These are phyloP conservation scores for Chlamydomonas reinhardtii DNA, from an alignment of 163 green algal species.

Conservation along the genomic window DNA sequence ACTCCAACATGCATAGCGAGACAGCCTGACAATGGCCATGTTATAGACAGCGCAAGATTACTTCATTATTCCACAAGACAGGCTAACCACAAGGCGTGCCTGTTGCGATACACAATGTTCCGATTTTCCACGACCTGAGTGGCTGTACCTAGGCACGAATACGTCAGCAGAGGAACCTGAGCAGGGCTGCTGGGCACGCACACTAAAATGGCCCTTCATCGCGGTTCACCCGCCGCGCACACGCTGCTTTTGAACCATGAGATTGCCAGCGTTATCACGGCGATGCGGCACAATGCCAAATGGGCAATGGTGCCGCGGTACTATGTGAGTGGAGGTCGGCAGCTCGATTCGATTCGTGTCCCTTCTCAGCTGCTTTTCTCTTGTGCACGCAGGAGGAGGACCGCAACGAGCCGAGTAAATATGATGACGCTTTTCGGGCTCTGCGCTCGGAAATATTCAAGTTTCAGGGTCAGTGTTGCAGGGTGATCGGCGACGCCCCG, in stretches of 20 bases:
- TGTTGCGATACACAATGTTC: too few species aligned
- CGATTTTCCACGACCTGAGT: too few species aligned
- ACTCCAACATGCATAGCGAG: too few species aligned
- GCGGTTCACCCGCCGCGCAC: neutral
- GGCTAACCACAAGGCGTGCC: too few species aligned
- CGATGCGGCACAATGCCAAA: conserved; percentile 88
- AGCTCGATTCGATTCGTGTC: neutral
- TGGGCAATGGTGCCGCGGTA: conserved; percentile 83
- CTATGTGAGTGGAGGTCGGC: conserved; percentile 62
- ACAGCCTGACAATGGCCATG: too few species aligned
- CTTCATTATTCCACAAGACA: too few species aligned
- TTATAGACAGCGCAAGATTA: too few species aligned
- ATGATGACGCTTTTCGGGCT: conserved; percentile 68
- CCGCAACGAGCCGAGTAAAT: conserved; percentile 68
- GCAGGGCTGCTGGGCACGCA: neutral
- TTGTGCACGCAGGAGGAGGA: conserved; percentile 67
- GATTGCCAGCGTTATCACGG: conserved; percentile 83
- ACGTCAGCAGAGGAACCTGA: too few species aligned
- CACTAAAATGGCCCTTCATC: neutral
- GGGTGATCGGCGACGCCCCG: conserved; percentile 1
- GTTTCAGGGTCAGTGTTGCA: conserved; percentile 42
- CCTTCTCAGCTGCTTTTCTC: neutral
- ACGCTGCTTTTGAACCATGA: conserved; percentile 86
- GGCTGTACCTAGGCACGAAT: too few species aligned
- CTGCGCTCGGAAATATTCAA: conserved; percentile 73